phyloP scores from a whole-genome alignment of 1,284 basidiomycete species.

The Pulveroboletus sp. region DNA sequence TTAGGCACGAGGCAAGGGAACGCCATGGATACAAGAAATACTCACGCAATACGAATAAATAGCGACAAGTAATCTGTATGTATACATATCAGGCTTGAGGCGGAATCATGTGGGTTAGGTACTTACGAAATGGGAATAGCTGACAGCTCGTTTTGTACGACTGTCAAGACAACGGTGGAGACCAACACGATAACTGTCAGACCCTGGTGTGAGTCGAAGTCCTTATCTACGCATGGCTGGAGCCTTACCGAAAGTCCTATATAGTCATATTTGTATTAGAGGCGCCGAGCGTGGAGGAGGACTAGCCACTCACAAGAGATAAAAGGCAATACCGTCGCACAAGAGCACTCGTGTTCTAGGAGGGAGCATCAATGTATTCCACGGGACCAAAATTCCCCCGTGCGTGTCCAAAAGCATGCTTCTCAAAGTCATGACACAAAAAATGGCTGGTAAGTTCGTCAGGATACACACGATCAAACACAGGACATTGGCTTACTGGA shows the following conservation, averaged over 20 bases:
- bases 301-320: slow-evolving; percentile 20
- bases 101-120: neutral
- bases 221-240: neutral
- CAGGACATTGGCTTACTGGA: slow-evolving; percentile 14
- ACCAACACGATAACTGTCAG: slow-evolving; percentile 14
- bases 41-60: slow-evolving; percentile 27
- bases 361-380: neutral
- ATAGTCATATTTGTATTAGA: neutral
- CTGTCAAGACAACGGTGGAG: slow-evolving; percentile 20
- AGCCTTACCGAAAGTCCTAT: slow-evolving; percentile 21
- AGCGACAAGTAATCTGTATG: slow-evolving; percentile 15
- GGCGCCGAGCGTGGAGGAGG: neutral
- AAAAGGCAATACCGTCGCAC: slow-evolving; percentile 18
- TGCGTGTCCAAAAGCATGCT: neutral
- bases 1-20: neutral
- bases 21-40: neutral
- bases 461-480: neutral
- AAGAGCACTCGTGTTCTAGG: slow-evolving; percentile 12
- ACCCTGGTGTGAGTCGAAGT: neutral
- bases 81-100: slow-evolving; percentile 8
- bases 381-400: neutral
- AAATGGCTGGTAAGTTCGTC: slow-evolving; percentile 14
- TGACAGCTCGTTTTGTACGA: slow-evolving; percentile 19
- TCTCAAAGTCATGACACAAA: slow-evolving; percentile 23
- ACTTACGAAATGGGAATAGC: slow-evolving; percentile 18